Conservation (phyloP, 805 yeast genomes). For the Yarrowia alimentaria region DNA sequence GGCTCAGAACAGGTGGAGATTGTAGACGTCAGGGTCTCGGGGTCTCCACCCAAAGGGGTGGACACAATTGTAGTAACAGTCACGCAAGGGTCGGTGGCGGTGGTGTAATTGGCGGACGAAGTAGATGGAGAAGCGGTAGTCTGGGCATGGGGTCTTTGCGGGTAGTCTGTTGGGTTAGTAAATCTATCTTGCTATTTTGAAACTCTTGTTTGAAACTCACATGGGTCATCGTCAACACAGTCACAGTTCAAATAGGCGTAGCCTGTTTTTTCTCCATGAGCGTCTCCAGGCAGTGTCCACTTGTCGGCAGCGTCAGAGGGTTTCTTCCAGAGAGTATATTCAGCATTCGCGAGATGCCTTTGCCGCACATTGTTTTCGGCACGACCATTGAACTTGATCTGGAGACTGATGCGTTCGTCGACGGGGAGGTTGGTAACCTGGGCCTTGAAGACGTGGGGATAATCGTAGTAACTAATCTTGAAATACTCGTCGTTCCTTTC, state of each 20-base stretch:
- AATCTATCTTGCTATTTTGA: too few species aligned
- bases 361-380: background rate
- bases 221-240: too few species aligned
- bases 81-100: background rate
- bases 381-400: background rate
- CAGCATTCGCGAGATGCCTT: background rate
- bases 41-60: background rate
- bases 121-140: too few species aligned
- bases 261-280: background rate
- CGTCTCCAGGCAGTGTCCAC: background rate
- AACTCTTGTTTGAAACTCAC: too few species aligned
- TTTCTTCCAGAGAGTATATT: background rate
- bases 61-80: background rate
- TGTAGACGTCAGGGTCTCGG: background rate
- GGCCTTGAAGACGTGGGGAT: background rate
- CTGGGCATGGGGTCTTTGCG: too few species aligned
- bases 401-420: background rate
- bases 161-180: too few species aligned
- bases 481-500: too few species aligned
- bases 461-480: background rate
- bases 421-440: constrained; percentile 9
- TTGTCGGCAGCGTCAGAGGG: background rate
- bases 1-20: background rate
- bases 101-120: background rate
- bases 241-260: constrained; percentile 3